phyloP scores from a whole-genome alignment of 2,329 filamentous ascomycete species.

The Alternaria triticimaculans region DNA sequence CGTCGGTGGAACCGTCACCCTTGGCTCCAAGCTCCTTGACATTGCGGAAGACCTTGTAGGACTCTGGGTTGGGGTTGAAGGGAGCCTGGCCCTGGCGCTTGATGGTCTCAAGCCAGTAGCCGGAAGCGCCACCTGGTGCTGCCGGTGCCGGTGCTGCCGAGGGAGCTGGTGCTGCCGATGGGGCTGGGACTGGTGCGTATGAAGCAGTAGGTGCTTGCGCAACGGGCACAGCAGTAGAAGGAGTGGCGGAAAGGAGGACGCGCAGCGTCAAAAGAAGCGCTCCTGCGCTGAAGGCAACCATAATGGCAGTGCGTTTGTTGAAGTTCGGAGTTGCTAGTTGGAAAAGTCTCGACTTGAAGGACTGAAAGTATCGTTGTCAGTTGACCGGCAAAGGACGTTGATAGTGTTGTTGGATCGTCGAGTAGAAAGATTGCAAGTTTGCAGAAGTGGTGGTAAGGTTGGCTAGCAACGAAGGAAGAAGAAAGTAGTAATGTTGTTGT shows the following conservation, averaged over 20 bases:
- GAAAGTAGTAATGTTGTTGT: slow-evolving; percentile 20
- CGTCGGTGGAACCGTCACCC: slow-evolving; percentile 74
- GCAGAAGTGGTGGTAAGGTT: slow-evolving; percentile 22
- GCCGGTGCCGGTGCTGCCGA: slow-evolving; percentile 20
- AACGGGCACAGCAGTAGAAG: slow-evolving; percentile 39
- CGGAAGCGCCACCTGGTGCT: slow-evolving; percentile 33
- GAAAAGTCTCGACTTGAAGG: slow-evolving; percentile 23
- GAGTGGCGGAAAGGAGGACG: slow-evolving; percentile 41
- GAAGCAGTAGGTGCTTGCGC: slow-evolving; percentile 27
- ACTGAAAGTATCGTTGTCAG: slow-evolving; percentile 35
- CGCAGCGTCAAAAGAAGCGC: slow-evolving; percentile 48
- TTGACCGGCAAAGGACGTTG: slow-evolving; percentile 37
- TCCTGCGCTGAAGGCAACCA: slow-evolving; percentile 47
- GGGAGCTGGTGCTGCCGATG: slow-evolving; percentile 20
- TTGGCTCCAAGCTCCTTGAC: slow-evolving; percentile 53
- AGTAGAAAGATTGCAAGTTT: slow-evolving; percentile 12
- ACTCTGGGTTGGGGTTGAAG: slow-evolving; percentile 61
- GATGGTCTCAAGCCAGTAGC: slow-evolving; percentile 76
- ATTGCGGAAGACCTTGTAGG: slow-evolving; percentile 68
- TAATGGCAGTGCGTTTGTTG: slow-evolving; percentile 37
- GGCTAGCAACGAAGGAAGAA: slow-evolving; percentile 27
- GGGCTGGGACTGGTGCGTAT: slow-evolving; percentile 22
- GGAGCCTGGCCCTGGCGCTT: slow-evolving; percentile 72
- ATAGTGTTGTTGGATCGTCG: slow-evolving; percentile 15
- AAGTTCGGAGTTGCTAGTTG: slow-evolving; percentile 21